Base-by-base conservation (phyloP, 805 yeast species). In the Metschnikowia similis region DNA sequence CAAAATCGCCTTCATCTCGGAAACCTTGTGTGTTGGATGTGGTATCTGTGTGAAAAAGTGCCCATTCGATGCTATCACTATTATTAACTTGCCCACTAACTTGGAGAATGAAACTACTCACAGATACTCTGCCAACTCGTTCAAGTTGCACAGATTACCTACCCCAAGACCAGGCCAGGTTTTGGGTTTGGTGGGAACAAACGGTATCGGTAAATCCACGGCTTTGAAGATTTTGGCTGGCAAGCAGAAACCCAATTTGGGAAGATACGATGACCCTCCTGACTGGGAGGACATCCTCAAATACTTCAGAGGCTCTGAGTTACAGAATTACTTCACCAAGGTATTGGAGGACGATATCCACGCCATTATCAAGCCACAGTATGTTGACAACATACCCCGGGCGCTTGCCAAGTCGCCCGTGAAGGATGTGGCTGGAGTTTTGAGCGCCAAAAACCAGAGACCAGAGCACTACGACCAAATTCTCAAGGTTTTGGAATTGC, bases 121-220 rank as follows among this genome's bases (percentile, higher is more conserved):
- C 71, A 84, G 99, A 77, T 94, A 94, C 71, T 89, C 97, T 44
- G 99, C 98, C 48, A 94, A 94, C 71, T 89, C 97, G 49, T 94
- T 94, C 83, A 94, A 94, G 71, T 80, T 94, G 65, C 99, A 94
- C 70, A 82, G 99, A 71, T 79, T 94, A 63, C 99, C 99, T 27
- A 91, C 96, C 50, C 99, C 99, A 56, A 87, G 99, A 74, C 98
- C 99, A 2, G 98, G 98, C 53, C 99, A 94, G 74, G 99, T 94
- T 30, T 78, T 94, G 57, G 99, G 99, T 59, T 81, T 94, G 59
- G 99, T 94, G 46, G 99, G 99, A 64, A 89, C 97, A 53, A 94
- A 94, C 77, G 99, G 99, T 90, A 94, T 94, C 65, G 99, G 99
- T 64, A 94, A 94, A 69, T 87, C 96, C 10, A 94, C 99, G 16